A percentile compares a stretch with the other conserved stretches of the same genome.
These are phyloP conservation scores for apple (Malus domestica) DNA, from an alignment of 306 rosid species.

Conservation along the genomic window ASM211411v1 NC_041803.1:44648501-44649000, in stretches of 20 bases:
- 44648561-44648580: not conserved
- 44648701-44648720: not conserved
- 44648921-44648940: not conserved
- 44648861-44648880: not conserved
- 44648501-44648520: constrained; percentile 16
- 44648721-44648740: not conserved
- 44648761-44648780: constrained; percentile 11
- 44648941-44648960: not conserved
- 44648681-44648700: not conserved
- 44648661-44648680: not conserved
- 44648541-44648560: not conserved
- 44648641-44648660: not conserved
- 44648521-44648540: constrained; percentile 31
- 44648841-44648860: not conserved
- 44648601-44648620: not conserved
- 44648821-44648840: not conserved
- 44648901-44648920: not conserved
- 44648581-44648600: not conserved
- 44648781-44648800: not conserved
- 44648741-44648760: constrained; percentile 20
- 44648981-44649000: not conserved
- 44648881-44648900: not conserved
- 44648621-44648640: not conserved
- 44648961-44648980: not conserved
- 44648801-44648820: constrained; percentile 1